A percentile compares a stretch with the other conserved stretches of the same genome.
These are phyloP conservation scores for Petunia hybrid DNA, from an alignment of 305 asterid genomes.

Conservation along the genomic window DNA sequence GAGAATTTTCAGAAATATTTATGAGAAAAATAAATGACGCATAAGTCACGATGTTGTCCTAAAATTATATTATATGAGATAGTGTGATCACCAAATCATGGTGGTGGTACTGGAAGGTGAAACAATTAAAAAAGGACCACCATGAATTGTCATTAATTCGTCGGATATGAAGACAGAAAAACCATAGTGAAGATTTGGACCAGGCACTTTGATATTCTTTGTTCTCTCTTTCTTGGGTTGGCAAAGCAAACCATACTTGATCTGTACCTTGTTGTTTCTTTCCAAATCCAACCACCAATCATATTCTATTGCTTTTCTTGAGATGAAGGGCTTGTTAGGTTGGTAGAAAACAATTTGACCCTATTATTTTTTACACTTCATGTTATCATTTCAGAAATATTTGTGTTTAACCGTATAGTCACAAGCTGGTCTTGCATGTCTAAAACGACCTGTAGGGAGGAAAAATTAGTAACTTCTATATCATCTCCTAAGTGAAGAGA, in stretches of 20 bases:
- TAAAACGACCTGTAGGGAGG: neutral
- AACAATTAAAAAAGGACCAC: constrained; percentile 43
- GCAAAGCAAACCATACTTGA: constrained; percentile 2
- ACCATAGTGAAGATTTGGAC: constrained; percentile 43
- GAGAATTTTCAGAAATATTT: neutral
- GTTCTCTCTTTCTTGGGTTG: constrained; percentile 47
- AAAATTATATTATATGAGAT: constrained; percentile 9
- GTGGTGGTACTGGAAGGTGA: neutral
- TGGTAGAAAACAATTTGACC: constrained; percentile 8
- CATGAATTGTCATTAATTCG: constrained; percentile 59
- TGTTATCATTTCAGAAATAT: neutral
- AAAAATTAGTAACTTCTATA: too few relatives aligned
- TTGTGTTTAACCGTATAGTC: neutral
- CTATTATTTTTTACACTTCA: neutral
- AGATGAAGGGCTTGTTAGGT: constrained; percentile 2
- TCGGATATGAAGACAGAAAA: constrained; percentile 60
- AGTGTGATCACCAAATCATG: constrained; percentile 16
- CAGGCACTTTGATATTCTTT: constrained; percentile 39
- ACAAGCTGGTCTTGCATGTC: neutral
- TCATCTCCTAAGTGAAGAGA: too few relatives aligned
- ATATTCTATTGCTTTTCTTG: neutral
- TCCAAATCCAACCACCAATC: constrained; percentile 28
- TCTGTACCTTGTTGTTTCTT: constrained; percentile 22
- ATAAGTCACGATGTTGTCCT: neutral
- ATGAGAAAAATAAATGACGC: neutral